Base-by-base conservation (phyloP, 805 yeast species). In the Candida nemodendra region DNA sequence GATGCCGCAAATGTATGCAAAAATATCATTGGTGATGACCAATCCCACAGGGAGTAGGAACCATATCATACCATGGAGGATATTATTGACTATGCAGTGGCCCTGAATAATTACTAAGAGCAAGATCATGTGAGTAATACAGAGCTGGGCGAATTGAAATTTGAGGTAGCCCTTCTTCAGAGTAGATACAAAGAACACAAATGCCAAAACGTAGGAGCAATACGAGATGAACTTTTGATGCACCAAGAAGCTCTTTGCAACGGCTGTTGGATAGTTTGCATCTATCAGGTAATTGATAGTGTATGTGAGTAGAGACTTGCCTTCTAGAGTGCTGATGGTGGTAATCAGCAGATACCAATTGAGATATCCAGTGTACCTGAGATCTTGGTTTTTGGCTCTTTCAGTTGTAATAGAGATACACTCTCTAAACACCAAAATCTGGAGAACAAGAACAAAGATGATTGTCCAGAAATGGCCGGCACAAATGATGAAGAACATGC, bases 1-100 rank as follows among this genome's bases (percentile, higher is more conserved):
- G 49, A 93, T 93, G 31, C 99, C 99, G 66, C 98, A 93, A 33
- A 93, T 70, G 60, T 93, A 93, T 18, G 99, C 99, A 72, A 88
- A 90, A 37, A 91, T 89, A 60, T 93, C 99, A 61, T 93, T 93
- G 39, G 87, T 84, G 50, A 93, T 87, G 34, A 93, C 99, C 54
- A 91, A 71, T 2, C 93, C 82, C 44, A 87, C 89, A 5, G 99
- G 99, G 36, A 93, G 71, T 42, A 93, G 68, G 64, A 93, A 87
- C 99, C 99, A 93, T 56, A 89, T 83, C 59, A 93, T 69, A 11
- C 99, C 99, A 48, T 79, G 84, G 52, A 90, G 72, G 40, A 91
- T 84, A 62, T 93, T 93, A 55, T 81, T 85, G 51, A 87, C 89
- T 53, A 93, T 85, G 61, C 90, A 79, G 64, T 93, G 95, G 32